These are phyloP conservation scores for Penicillium malachiteum DNA, from an alignment of 495 filamentous ascomycete genomes.

Conservation along the genomic window DNA sequence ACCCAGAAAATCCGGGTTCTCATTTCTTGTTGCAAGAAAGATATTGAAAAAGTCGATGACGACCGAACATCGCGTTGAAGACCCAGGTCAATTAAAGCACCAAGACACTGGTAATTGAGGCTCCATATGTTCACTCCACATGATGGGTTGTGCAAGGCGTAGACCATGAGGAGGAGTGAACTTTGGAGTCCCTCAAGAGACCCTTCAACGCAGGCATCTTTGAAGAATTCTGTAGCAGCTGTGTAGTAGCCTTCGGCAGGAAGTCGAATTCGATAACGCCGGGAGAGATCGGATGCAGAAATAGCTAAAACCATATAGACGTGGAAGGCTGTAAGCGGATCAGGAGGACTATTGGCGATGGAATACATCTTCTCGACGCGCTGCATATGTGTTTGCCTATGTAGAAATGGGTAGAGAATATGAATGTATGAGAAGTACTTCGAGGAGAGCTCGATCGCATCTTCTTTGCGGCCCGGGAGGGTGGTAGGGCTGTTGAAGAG, in stretches of 20 bases:
- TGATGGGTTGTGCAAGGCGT: constrained; percentile 46
- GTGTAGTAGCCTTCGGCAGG: constrained; percentile 45
- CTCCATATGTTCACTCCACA: constrained; percentile 48
- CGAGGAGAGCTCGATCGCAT: constrained; percentile 34
- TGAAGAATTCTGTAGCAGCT: constrained; percentile 41
- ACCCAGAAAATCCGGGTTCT: constrained; percentile 50
- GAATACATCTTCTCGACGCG: constrained; percentile 33
- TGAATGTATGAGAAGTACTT: constrained; percentile 45
- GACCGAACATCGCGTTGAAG: constrained; percentile 44
- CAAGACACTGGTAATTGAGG: constrained; percentile 49
- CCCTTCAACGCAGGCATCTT: constrained; percentile 35
- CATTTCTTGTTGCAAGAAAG: constrained; percentile 47
- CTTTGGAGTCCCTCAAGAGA: constrained; percentile 42
- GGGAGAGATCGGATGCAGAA: constrained; percentile 40
- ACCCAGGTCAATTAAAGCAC: constrained; percentile 45
- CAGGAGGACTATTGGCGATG: constrained; percentile 2
- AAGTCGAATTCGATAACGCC: constrained; percentile 38
- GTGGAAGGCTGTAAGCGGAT: constrained; percentile 34
- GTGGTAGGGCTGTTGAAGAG: constrained; percentile 36
- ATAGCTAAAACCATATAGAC: constrained; percentile 49
- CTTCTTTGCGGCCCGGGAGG: constrained; percentile 35
- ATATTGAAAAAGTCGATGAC: constrained; percentile 30
- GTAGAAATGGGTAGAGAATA: constrained; percentile 43
- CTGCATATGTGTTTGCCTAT: constrained; percentile 38
- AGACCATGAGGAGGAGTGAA: constrained; percentile 45